phyloP scores from a whole-genome alignment of 2,329 filamentous ascomycete genomes.

The Xylaria sp. region DNA sequence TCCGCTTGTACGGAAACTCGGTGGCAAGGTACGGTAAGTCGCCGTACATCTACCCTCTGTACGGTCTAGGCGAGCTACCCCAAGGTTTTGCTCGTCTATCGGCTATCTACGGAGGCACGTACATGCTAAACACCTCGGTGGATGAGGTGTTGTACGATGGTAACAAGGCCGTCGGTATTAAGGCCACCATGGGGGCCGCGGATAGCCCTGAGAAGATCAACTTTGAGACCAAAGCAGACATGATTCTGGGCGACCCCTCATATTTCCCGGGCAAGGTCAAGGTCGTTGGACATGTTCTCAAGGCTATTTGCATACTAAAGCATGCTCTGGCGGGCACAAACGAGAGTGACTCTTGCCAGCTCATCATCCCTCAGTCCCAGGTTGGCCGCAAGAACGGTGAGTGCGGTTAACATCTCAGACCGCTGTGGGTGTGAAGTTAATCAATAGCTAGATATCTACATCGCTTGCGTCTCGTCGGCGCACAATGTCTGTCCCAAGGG shows the following conservation, averaged over 20 bases:
- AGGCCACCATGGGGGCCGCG: conserved; percentile 93
- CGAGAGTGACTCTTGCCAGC: conserved; percentile 87
- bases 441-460: conserved; percentile 73
- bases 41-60: conserved; percentile 98
- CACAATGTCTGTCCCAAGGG: conserved; percentile 99
- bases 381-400: conserved; percentile 95
- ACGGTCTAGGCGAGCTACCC: conserved; percentile 95
- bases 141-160: conserved; percentile 89
- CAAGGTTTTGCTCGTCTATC: conserved; percentile 98
- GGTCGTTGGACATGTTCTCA: conserved; percentile 88
- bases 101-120: conserved; percentile 98
- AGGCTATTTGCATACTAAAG: conserved; percentile 97
- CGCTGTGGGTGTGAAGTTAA: conserved; percentile 27
- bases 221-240: conserved; percentile 95
- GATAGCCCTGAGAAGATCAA: conserved; percentile 78
- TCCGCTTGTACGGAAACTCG: conserved; percentile 96
- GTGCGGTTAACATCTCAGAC: conserved; percentile 44
- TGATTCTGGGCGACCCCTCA: conserved; percentile 94
- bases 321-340: conserved; percentile 92
- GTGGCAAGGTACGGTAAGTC: conserved; percentile 98
- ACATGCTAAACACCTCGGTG: conserved; percentile 97
- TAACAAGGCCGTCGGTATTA: conserved; percentile 91
- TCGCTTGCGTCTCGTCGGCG: conserved; percentile 92
- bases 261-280: conserved; percentile 94
- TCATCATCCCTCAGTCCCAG: conserved; percentile 98